Conservation (phyloP, 225 moss, liverwort and hornwort genomes). For the Pseudisothecium myosuroides region DNA sequence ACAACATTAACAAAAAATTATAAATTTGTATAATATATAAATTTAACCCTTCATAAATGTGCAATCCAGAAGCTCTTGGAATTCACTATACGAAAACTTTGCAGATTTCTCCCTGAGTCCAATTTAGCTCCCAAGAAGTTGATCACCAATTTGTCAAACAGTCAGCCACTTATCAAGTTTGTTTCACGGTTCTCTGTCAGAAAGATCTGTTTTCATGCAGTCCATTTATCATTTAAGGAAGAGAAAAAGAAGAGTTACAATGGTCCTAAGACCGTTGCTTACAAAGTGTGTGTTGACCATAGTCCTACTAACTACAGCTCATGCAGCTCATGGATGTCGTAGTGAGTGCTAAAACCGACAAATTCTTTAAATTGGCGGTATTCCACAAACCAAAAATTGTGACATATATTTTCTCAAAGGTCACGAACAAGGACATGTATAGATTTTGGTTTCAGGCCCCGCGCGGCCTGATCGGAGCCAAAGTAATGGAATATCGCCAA, state of each 20-base stretch:
- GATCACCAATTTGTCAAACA: background rate
- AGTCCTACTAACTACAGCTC: background rate
- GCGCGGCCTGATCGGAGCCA: background rate
- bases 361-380: background rate
- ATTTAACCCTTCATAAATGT: background rate
- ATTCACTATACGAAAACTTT: background rate
- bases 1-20: background rate
- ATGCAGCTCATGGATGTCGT: background rate
- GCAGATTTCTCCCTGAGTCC: background rate
- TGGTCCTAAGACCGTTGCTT: background rate
- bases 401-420: background rate
- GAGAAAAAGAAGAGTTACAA: background rate
- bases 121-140: too few relatives aligned
- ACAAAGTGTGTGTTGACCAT: background rate
- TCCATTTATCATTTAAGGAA: background rate
- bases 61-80: background rate
- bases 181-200: background rate
- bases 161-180: background rate
- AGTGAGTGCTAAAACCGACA: background rate
- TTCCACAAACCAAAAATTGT: background rate
- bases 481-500: background rate
- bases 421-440: background rate
- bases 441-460: background rate
- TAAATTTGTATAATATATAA: background rate
- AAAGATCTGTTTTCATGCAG: background rate